A percentile compares a stretch with the other conserved stretches of the same genome.
Evolutionary conservation across 2,329 filamentous ascomycete genomes (phyloP).

Genomic region (Fusarium tjaetaba): DNA sequence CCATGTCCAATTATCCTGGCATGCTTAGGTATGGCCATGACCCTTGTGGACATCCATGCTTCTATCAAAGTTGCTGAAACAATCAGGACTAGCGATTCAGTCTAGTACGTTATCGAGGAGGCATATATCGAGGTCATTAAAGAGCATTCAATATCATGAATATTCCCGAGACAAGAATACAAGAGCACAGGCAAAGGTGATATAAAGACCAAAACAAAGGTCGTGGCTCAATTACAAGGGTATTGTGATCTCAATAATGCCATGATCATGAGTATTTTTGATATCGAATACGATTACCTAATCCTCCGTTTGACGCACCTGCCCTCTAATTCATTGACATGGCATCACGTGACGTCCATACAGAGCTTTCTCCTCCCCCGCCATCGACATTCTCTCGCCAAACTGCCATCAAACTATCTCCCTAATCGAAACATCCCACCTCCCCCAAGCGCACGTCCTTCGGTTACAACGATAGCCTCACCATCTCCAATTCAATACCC

Average conservation of each 20-base stretch:
- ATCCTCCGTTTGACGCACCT: constrained; percentile 1
- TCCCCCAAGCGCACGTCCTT: constrained; percentile 43
- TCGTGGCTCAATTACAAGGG: neutral
- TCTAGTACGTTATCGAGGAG: constrained; percentile 36
- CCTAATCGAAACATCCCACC: constrained; percentile 52
- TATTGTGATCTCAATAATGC: neutral
- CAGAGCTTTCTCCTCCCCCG: constrained; percentile 40
- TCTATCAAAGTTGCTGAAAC: constrained; percentile 30
- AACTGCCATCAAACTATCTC: constrained; percentile 41
- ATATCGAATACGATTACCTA: neutral
- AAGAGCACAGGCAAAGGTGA: neutral
- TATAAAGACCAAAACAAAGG: neutral
- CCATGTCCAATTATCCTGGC: constrained; percentile 20
- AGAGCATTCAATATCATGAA: neutral
- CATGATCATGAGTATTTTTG: neutral
- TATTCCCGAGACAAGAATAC: neutral
- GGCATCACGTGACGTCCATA: constrained; percentile 28
- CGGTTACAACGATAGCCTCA: constrained; percentile 55
- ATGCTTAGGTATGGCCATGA: constrained; percentile 21
- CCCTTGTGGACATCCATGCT: constrained; percentile 27
- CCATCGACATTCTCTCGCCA: constrained; percentile 44
- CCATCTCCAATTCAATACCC: constrained; percentile 39
- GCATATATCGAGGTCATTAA: constrained; percentile 19
- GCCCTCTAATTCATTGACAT: constrained; percentile 3
- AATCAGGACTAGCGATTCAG: constrained; percentile 20